Evolutionary conservation across 2,329 filamentous ascomycete species (phyloP).

Genomic region (Microsporum ferrugineum): DNA sequence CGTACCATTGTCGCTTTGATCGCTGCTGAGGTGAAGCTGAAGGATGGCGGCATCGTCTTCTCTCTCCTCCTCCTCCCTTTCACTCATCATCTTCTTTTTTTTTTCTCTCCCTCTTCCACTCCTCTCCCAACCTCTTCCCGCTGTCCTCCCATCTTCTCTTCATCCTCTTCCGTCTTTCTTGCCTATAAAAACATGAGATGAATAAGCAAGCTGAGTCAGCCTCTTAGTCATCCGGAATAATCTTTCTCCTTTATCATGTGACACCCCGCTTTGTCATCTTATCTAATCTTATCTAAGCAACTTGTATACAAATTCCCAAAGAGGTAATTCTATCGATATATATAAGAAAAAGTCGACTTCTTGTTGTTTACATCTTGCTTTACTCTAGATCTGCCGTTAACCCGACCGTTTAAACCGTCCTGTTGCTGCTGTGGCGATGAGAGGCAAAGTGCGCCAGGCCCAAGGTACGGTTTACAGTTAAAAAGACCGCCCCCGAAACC

Average conservation of each 20-base stretch:
- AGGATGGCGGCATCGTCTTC: background rate
- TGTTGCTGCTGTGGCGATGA: background rate
- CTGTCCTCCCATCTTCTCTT: background rate
- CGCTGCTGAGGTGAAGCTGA: background rate
- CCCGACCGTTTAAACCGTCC: too few species aligned
- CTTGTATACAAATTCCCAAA: background rate
- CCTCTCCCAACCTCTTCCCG: background rate
- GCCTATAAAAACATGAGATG: background rate
- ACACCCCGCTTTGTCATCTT: background rate
- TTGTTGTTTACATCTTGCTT: background rate
- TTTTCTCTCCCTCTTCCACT: background rate
- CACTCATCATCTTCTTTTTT: background rate
- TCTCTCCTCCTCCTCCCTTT: background rate
- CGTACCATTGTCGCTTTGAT: background rate
- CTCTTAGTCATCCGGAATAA: background rate
- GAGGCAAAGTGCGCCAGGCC: background rate
- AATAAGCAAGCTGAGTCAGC: background rate
- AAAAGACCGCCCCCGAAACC: background rate
- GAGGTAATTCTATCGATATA: background rate
- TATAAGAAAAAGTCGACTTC: background rate
- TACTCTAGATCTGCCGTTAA: background rate
- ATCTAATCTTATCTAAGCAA: background rate
- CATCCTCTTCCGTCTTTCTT: background rate
- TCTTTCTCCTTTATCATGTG: background rate
- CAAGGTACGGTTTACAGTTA: background rate